Evolutionary conservation across 2,329 filamentous ascomycete species (phyloP).

Genomic region (Pseudogymnoascus verrucosus): DNA sequence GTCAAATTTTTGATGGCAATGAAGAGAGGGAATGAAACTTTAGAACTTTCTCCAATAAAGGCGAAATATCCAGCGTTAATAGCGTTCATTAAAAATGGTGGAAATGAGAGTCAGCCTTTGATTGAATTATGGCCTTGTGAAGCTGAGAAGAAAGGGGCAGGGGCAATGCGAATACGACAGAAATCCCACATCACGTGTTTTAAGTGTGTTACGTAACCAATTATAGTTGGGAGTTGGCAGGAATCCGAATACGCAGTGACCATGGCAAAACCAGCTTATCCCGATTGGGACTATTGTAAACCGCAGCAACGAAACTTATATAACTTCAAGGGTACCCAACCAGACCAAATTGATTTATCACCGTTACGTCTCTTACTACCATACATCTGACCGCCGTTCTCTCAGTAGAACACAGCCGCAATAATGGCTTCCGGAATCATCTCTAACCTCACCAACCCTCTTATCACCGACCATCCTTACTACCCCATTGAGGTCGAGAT

Average conservation of each 20-base stretch:
- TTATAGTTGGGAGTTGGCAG: background rate
- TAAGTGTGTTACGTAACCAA: background rate
- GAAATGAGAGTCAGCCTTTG: background rate
- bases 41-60: background rate
- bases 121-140: background rate
- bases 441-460: constrained; percentile 15
- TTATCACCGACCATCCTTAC: constrained; percentile 50
- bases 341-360: background rate
- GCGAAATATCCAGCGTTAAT: background rate
- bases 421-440: constrained; percentile 14
- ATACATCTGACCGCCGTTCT: background rate
- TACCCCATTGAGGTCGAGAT: constrained; percentile 60
- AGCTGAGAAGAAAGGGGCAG: background rate
- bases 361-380: background rate
- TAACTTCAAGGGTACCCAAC: background rate
- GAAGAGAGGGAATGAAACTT: background rate
- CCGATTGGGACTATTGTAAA: constrained; percentile 6
- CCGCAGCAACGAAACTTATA: constrained; percentile 3
- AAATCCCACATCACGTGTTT: background rate
- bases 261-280: background rate
- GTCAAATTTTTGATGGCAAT: background rate
- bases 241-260: background rate
- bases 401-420: constrained; percentile 5
- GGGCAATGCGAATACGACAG: background rate
- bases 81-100: background rate